Evolutionary conservation across 164 flowering plant genomes (phyloP).

Genomic region (Vitis cinerea): DNA sequence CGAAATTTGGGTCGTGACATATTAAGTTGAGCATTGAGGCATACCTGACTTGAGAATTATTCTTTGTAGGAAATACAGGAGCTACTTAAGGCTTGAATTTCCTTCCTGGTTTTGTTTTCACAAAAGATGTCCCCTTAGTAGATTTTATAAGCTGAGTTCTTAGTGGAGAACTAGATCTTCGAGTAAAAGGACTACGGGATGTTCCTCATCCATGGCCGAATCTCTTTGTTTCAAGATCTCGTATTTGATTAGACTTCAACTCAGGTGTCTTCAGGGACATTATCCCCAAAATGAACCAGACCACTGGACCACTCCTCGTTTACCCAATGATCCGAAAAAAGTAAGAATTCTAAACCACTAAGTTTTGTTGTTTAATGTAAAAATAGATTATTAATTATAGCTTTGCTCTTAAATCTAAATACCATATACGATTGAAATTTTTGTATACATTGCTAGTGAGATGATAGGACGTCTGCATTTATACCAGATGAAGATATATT

Average conservation of each 20-base stretch:
- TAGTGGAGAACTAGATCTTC: slow-evolving; percentile 52
- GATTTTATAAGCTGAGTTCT: slow-evolving; percentile 69
- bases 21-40: too few relatives aligned
- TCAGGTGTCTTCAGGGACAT: slow-evolving; percentile 54
- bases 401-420: too few relatives aligned
- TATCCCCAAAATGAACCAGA: slow-evolving; percentile 32
- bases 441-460: slow-evolving; percentile 58
- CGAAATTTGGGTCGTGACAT: too few relatives aligned
- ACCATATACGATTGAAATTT: neutral
- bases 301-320: slow-evolving; percentile 55
- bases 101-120: slow-evolving; percentile 39
- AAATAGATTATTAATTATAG: too few relatives aligned
- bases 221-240: slow-evolving; percentile 66
- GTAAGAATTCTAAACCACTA: slow-evolving; percentile 32
- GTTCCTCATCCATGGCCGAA: slow-evolving; percentile 96
- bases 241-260: slow-evolving; percentile 49
- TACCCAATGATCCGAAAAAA: slow-evolving; percentile 66
- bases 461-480: slow-evolving; percentile 61
- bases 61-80: slow-evolving; percentile 48
- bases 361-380: too few relatives aligned
- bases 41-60: too few relatives aligned
- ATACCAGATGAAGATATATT: slow-evolving; percentile 79
- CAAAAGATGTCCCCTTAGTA: slow-evolving; percentile 48
- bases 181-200: slow-evolving; percentile 65
- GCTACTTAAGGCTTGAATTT: slow-evolving; percentile 40